Evolutionary conservation across 352 stramenopile genomes (phyloP).

Genomic region (Phytophthora ohioensis): DNA sequence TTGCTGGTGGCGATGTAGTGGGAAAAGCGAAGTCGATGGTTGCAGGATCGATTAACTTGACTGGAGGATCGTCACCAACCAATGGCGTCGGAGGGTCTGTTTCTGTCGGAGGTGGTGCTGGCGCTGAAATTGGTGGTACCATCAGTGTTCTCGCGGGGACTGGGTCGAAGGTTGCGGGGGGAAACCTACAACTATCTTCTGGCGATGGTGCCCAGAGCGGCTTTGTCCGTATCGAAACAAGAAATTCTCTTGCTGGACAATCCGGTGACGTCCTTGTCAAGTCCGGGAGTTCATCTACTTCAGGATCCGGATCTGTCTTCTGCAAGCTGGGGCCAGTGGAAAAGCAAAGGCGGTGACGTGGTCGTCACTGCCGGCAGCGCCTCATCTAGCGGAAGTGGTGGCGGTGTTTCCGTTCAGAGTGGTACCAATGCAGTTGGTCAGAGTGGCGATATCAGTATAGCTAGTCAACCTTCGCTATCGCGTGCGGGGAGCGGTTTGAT

Average conservation of each 20-base stretch:
- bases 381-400: constrained; percentile 26
- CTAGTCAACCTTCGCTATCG: constrained; percentile 28
- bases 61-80: too few species aligned
- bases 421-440: constrained; percentile 21
- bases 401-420: constrained; percentile 18
- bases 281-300: constrained; percentile 17
- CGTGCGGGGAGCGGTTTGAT: constrained; percentile 20
- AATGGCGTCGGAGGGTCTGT: too few species aligned
- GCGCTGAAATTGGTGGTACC: constrained; percentile 17
- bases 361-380: constrained; percentile 11
- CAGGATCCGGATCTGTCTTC: constrained; percentile 33
- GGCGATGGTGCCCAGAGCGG: constrained; percentile 16
- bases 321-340: constrained; percentile 20
- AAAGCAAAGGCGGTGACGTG: constrained; percentile 26
- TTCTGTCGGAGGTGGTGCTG: constrained; percentile 4
- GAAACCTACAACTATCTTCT: constrained; percentile 18
- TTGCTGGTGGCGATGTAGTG: constrained; percentile 10
- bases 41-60: too few species aligned
- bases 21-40: neutral
- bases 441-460: constrained; percentile 42
- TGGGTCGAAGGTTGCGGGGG: constrained; percentile 11
- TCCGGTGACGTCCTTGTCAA: constrained; percentile 19
- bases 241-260: constrained; percentile 4
- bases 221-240: constrained; percentile 21
- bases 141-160: constrained; percentile 12